A percentile compares a stretch with the other conserved stretches of the same genome.
Evolutionary conservation across 1,284 basidiomycete genomes (phyloP).

Genomic region (Volvariella volvacea): DNA sequence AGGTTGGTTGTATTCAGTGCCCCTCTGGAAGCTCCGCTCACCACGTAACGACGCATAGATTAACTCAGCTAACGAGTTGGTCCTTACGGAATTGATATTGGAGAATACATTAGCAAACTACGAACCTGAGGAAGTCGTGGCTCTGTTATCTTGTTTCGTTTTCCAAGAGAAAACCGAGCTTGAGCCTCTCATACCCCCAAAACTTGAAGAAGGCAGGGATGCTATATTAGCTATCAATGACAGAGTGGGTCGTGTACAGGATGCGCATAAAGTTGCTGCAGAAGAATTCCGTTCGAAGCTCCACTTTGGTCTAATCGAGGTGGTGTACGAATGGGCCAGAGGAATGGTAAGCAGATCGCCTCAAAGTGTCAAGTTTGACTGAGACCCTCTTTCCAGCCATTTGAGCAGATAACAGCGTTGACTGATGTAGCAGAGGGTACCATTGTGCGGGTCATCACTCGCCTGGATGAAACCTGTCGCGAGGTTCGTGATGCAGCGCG

Average conservation of each 20-base stretch:
- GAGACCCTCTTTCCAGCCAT: conserved; percentile 54
- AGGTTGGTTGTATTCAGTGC: conserved; percentile 41
- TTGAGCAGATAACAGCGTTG: conserved; percentile 87
- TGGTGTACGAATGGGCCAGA: conserved; percentile 98
- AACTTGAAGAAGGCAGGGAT: conserved; percentile 74
- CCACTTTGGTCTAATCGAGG: conserved; percentile 89
- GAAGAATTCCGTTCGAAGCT: conserved; percentile 73
- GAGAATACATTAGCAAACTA: conserved; percentile 90
- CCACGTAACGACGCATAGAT: conserved; percentile 50
- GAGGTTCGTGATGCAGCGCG: conserved; percentile 97
- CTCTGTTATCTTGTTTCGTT: conserved; percentile 91
- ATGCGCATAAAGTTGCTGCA: conserved; percentile 69
- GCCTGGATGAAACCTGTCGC: conserved; percentile 94
- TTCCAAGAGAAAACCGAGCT: conserved; percentile 96
- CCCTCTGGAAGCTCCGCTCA: conserved; percentile 6
- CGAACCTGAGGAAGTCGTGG: conserved; percentile 96
- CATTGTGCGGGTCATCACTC: conserved; percentile 93
- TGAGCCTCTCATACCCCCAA: conserved; percentile 74
- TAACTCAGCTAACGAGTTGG: conserved; percentile 93
- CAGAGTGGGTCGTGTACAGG: conserved; percentile 74
- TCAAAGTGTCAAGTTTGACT: background rate
- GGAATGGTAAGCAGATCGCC: conserved; percentile 72
- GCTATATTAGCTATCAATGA: conserved; percentile 82
- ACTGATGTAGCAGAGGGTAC: conserved; percentile 97
- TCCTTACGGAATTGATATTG: conserved; percentile 94